Base-by-base conservation (phyloP, 257 asterid genomes). In the Parsonsia alboflavescens region DNA sequence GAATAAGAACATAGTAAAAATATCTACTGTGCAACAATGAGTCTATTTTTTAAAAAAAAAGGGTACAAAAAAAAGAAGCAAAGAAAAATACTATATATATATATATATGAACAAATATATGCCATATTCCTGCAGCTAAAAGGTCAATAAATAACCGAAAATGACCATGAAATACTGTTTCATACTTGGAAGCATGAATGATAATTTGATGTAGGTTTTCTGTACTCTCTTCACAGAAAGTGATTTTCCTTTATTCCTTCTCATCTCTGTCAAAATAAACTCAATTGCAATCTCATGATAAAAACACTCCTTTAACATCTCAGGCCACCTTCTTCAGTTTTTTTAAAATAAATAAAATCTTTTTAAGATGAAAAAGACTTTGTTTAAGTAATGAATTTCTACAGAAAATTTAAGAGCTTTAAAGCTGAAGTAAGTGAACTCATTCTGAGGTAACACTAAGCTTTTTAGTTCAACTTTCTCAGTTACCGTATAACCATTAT, bases 1-100 rank as follows among this genome's bases (percentile, higher is more conserved):
- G 74, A 30, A 46, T 73, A 36, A 76, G 70, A 65, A 73, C 64
- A 16, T 62, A 19, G 10, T 21, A 42, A 76, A 58, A 67, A 21
- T 28, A 1, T 48, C 52, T n/a, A 9, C 3, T 24, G 50, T 22
- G 49, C 10, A 33, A 21, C 41, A 59, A 76, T 19, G 7, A 42
- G 30, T 9, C 17, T 2, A 9, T 36, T 65, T 39, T 50, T n/a
- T 17, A 7, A 3, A 39, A 42, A 41, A 42, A 42, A 42, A 42
- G 39, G 3, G 3, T 33, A 1, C 2, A 5, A 42, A 42, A 42
- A 42, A 7, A 7, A 42, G 46, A 5, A 42, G 46, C 46, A 54
- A 30, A 22, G 13, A 17, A 15, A 54, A 57, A 21, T 42, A 10
- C 26, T 26, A 30, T 42, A 33, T 3, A 33, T 33, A 33, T 12